Evolutionary conservation across 2,329 filamentous ascomycete species (phyloP).

Genomic region (Trichoderma endophyticum): DNA sequence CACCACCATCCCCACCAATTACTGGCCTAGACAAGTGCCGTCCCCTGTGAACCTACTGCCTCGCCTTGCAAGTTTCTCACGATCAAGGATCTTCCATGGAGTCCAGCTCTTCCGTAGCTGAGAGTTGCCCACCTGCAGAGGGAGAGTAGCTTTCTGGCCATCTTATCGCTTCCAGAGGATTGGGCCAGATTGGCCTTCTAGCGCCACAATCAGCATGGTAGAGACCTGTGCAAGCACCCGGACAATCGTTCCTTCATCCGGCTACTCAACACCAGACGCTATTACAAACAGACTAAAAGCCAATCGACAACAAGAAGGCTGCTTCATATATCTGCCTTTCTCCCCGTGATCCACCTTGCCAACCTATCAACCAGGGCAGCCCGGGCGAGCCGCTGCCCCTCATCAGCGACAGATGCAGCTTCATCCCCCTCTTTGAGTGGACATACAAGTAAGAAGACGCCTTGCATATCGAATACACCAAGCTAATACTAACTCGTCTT

Average conservation of each 20-base stretch:
- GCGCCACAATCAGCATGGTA: background rate
- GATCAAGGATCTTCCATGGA: background rate
- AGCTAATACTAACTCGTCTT: background rate
- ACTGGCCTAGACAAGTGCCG: background rate
- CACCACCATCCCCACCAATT: background rate
- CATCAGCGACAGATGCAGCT: background rate
- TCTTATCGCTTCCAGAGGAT: background rate
- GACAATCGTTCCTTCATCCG: background rate
- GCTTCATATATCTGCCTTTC: constrained; percentile 12
- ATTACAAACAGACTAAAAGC: background rate
- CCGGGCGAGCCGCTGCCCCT: constrained; percentile 15
- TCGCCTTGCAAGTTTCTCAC: background rate
- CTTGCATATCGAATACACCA: background rate
- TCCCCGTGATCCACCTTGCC: constrained; percentile 7
- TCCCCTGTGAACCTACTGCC: background rate
- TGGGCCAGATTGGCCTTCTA: background rate
- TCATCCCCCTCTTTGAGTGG: background rate
- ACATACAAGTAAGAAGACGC: background rate
- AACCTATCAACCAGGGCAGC: constrained; percentile 7
- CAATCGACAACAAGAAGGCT: constrained; percentile 4
- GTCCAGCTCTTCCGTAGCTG: background rate
- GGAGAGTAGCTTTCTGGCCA: background rate
- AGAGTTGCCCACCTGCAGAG: background rate
- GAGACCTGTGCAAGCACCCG: background rate
- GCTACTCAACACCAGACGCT: background rate